These are phyloP conservation scores for Pseudozyma tsukubaensis DNA, from an alignment of 1,284 basidiomycete genomes.

Conservation along the genomic window DNA sequence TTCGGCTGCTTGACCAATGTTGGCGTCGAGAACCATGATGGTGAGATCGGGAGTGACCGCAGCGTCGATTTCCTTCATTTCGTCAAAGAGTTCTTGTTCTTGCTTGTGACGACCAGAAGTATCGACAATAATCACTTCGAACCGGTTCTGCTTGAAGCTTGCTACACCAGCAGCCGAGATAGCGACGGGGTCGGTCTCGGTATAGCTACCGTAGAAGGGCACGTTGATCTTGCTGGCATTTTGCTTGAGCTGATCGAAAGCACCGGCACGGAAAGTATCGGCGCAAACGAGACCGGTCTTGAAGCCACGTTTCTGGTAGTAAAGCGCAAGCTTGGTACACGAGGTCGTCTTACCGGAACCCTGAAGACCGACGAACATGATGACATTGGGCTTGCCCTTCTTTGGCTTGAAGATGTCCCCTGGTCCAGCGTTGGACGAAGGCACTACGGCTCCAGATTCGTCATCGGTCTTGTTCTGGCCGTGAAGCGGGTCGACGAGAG, in stretches of 20 bases:
- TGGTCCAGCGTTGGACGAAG: conserved; percentile 32
- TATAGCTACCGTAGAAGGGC: conserved; percentile 98
- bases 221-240: conserved; percentile 97
- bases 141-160: conserved; percentile 97
- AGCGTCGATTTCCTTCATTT: conserved; percentile 95
- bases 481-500: conserved; percentile 81
- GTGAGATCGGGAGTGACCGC: conserved; percentile 83
- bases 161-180: conserved; percentile 94
- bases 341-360: conserved; percentile 99
- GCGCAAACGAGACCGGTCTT: conserved; percentile 99
- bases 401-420: conserved; percentile 86
- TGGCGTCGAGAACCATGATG: conserved; percentile 71
- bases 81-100: conserved; percentile 94
- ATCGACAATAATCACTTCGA: conserved; percentile 99
- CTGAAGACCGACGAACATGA: conserved; percentile 79
- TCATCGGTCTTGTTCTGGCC: conserved; percentile 52
- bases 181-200: conserved; percentile 95
- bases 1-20: conserved; percentile 91
- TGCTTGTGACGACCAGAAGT: conserved; percentile 97
- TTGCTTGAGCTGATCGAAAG: conserved; percentile 94
- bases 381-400: conserved; percentile 92
- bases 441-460: conserved; percentile 34
- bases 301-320: conserved; percentile 97
- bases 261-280: conserved; percentile 98
- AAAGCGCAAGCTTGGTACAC: conserved; percentile 80